A percentile compares a stretch with the other conserved stretches of the same genome.
These are phyloP conservation scores for Salix viminalis DNA, from an alignment of 345 rosid species.

Conservation along the genomic window DNA sequence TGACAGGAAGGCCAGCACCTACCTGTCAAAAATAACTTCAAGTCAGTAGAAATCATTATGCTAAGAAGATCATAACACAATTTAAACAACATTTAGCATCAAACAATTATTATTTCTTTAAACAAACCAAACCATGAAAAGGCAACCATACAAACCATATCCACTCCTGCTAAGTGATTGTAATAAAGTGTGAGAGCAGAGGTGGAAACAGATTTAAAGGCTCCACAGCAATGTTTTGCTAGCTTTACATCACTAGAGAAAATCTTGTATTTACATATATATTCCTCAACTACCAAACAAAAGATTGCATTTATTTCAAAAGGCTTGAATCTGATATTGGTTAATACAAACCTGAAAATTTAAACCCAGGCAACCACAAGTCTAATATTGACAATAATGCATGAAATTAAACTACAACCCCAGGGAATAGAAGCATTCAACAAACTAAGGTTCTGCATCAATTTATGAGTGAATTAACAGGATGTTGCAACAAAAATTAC, in stretches of 20 bases:
- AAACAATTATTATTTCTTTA: not conserved
- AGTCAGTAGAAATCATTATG: not conserved
- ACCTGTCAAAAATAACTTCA: slow-evolving; percentile 33
- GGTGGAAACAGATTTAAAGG: not conserved
- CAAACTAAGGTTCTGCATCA: not conserved
- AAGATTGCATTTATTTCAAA: not conserved
- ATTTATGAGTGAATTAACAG: not conserved
- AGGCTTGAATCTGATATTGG: not conserved
- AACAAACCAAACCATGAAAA: not conserved
- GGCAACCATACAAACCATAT: not conserved
- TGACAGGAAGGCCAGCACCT: slow-evolving; percentile 97
- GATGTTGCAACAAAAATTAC: not conserved
- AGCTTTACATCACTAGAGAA: not conserved
- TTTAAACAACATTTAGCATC: not conserved
- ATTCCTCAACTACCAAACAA: not conserved
- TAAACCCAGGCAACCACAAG: not conserved
- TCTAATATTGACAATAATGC: not conserved
- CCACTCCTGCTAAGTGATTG: not conserved
- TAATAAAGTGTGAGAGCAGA: not conserved
- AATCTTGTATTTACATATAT: not conserved
- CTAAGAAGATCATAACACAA: not conserved
- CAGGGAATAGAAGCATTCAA: not conserved
- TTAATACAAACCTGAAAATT: not conserved
- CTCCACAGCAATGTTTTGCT: not conserved
- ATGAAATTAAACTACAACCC: not conserved